These are phyloP conservation scores for Cyclotella atomus DNA, from an alignment of 108 stramenopile genomes.

Conservation along the genomic window DNA sequence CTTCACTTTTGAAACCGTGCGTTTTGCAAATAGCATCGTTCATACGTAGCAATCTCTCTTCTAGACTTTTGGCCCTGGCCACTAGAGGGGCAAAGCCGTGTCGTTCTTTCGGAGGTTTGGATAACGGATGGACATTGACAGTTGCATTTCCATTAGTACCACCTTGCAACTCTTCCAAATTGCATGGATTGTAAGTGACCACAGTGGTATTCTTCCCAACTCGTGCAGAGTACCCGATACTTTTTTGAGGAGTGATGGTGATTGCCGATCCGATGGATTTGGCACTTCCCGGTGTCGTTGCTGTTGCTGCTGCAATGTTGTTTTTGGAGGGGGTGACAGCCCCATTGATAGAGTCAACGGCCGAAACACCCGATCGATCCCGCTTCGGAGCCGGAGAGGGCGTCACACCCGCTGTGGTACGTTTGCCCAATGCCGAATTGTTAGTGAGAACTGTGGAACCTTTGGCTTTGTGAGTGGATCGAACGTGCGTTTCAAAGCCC, in stretches of 20 bases:
- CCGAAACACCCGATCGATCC: conserved; percentile 2
- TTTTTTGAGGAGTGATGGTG: conserved; percentile 6
- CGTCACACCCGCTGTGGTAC: conserved; percentile 20
- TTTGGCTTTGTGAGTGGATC: conserved; percentile 7
- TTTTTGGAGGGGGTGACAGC: not conserved
- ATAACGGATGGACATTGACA: conserved; percentile 2
- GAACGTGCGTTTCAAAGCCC: conserved; percentile 41
- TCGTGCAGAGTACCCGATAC: conserved; percentile 1
- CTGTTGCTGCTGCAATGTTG: not conserved
- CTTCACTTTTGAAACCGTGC: conserved; percentile 47
- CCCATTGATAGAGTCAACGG: not conserved
- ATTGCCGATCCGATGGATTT: no score
- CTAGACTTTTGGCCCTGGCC: conserved; percentile 78
- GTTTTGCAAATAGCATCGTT: conserved; percentile 58
- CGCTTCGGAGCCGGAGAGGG: conserved; percentile 27
- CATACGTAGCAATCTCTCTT: conserved; percentile 69
- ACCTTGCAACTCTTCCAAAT: not conserved
- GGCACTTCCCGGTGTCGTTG: not conserved
- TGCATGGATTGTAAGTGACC: not conserved
- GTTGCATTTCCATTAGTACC: not conserved
- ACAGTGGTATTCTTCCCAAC: not conserved
- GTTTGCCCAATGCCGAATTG: conserved; percentile 14
- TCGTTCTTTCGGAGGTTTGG: conserved; percentile 56
- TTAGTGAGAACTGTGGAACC: conserved; percentile 4
- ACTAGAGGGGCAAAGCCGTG: conserved; percentile 95